Percentiles rank a stretch among this genome's conserved stretches.
phyloP scores from a whole-genome alignment of 306 rosid genomes.

The Ochetophila trinervis region DNA sequence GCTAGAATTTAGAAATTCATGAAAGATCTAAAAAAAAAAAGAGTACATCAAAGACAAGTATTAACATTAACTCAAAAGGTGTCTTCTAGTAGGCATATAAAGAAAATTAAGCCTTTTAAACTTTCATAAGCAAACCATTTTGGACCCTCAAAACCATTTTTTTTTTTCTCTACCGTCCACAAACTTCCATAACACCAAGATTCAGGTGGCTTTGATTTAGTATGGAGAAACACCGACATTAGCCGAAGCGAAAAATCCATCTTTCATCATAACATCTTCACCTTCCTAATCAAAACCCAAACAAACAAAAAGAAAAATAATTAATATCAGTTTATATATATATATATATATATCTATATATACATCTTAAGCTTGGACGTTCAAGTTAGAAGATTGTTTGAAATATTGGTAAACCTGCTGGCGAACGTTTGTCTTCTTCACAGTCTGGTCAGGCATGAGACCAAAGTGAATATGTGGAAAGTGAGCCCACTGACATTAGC shows the following conservation, averaged over 20 bases:
- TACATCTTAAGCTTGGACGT: too few species aligned
- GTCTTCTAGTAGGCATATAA: background rate
- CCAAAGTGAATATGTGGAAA: slow-evolving; percentile 64
- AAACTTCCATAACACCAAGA: background rate
- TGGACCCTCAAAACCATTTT: background rate
- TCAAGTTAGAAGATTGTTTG: background rate
- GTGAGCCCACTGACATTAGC: slow-evolving; percentile 51
- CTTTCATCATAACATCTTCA: slow-evolving; percentile 49
- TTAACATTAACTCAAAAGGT: slow-evolving; percentile 6
- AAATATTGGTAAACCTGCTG: slow-evolving; percentile 33
- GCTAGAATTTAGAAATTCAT: slow-evolving; percentile 1
- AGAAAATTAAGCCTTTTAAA: background rate
- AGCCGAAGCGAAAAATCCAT: slow-evolving; percentile 45
- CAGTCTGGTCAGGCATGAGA: slow-evolving; percentile 55
- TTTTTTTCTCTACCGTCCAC: background rate
- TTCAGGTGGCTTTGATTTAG: slow-evolving; percentile 2
- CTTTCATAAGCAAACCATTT: background rate
- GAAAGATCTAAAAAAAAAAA: background rate
- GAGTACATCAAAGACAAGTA: background rate
- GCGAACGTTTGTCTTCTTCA: slow-evolving; percentile 52
- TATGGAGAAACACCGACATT: slow-evolving; percentile 44
- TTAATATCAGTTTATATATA: too few species aligned
- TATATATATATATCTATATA: too few species aligned
- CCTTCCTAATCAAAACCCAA: slow-evolving; percentile 32
- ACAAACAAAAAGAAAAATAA: background rate